These are phyloP conservation scores for Mrakia frigida DNA, from an alignment of 768 basidiomycete genomes.

Conservation along the genomic window DNA sequence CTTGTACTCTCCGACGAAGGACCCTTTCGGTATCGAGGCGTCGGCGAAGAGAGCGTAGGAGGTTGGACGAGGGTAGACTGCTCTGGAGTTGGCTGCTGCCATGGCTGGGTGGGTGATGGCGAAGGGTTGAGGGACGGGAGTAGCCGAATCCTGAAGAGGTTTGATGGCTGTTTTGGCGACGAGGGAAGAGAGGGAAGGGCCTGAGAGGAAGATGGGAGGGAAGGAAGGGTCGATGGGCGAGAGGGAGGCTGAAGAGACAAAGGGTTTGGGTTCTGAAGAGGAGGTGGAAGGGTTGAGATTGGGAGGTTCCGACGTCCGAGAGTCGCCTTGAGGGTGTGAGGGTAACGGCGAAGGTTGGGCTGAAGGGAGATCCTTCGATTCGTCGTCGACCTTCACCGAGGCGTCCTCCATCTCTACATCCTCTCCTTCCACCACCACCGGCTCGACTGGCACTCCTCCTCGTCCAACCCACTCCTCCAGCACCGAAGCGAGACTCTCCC, in stretches of 20 bases:
- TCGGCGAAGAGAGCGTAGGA: constrained; percentile 63
- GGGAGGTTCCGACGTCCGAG: neutral
- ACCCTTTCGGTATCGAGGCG: constrained; percentile 52
- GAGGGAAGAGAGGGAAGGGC: constrained; percentile 29
- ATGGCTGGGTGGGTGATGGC: constrained; percentile 34
- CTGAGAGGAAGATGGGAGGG: constrained; percentile 22
- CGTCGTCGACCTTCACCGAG: neutral
- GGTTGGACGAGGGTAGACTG: constrained; percentile 40
- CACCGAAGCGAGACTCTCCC: neutral
- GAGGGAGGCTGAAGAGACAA: neutral
- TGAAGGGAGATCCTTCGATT: neutral
- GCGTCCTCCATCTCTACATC: constrained; percentile 1
- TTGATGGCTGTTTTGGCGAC: constrained; percentile 33
- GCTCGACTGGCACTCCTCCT: neutral
- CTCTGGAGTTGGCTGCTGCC: constrained; percentile 42
- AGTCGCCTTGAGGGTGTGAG: neutral
- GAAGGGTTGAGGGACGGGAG: constrained; percentile 32
- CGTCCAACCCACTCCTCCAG: constrained; percentile 9
- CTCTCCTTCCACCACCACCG: neutral
- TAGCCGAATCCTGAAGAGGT: constrained; percentile 35
- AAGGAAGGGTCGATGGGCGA: constrained; percentile 17
- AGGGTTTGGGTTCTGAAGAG: neutral
- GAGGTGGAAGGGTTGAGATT: neutral
- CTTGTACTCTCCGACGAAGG: constrained; percentile 60
- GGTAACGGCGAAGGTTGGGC: neutral